These are phyloP conservation scores for Fusarium keratoplasticum DNA, from an alignment of 2,329 filamentous ascomycete species.

Conservation along the genomic window DNA sequence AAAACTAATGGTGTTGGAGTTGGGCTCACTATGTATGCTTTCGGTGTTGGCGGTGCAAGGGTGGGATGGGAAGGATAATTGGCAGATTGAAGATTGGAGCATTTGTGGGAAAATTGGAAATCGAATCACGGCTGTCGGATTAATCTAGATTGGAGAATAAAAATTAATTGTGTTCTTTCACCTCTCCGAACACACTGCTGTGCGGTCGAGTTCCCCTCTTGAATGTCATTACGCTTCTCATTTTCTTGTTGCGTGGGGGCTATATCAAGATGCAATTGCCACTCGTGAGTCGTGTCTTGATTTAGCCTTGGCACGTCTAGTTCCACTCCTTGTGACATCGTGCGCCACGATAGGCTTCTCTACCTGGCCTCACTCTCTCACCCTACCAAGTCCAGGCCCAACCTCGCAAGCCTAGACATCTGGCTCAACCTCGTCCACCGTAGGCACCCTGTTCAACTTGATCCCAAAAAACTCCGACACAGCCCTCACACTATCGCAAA, in stretches of 20 bases:
- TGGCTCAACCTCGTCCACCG: slow-evolving; percentile 45
- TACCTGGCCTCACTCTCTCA: neutral
- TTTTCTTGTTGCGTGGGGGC: neutral
- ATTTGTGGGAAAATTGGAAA: neutral
- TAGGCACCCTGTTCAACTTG: slow-evolving; percentile 41
- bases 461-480: slow-evolving; percentile 43
- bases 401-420: slow-evolving; percentile 31
- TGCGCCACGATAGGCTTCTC: neutral
- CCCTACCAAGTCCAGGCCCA: neutral
- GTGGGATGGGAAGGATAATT: neutral
- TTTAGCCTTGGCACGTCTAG: neutral
- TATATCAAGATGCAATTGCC: neutral
- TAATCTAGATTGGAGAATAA: neutral
- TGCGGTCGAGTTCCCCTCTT: neutral
- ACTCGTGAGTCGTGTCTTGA: neutral
- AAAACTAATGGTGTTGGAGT: neutral
- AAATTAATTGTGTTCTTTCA: neutral
- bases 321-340: neutral
- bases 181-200: neutral
- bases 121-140: neutral
- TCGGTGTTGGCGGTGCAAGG: neutral
- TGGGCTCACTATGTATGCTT: neutral
- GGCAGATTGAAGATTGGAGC: neutral
- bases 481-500: slow-evolving; percentile 42
- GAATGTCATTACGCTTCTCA: neutral